Evolutionary conservation across 345 rosid species (phyloP), one percentile per base, ranked within the genome.

Genomic region (Cardamine occulta): DNA sequence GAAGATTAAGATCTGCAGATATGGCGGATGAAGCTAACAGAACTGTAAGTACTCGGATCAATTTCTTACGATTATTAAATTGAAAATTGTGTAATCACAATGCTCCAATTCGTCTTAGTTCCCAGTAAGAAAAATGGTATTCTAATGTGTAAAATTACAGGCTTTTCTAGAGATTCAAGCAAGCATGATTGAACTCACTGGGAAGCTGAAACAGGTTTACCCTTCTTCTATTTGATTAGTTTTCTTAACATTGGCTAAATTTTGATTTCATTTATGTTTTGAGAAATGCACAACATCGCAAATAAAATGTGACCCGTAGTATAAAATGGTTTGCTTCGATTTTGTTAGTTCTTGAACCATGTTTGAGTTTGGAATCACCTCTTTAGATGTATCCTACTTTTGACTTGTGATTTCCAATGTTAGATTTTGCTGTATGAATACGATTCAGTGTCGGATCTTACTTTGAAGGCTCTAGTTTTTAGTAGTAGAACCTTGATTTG

Each of bases 141-240:
- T 59, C 53, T 54, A 52, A 18, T 34, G 19, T 4, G 9, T 34
- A 23, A 49, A 21, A 26, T 34, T 61, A 40, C 72, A 86, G 86
- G 86, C 83, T 11, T 84, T 86, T 75, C 48, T 83, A 31, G 90
- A 86, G 86, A 81, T 84, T 70, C 90, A 84, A 73, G 79, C 84
- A 57, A 85, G 83, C 77, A 83, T 86, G 90, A 83, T 84, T 40
- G 85, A 86, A 58, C 82, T 85, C 45, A 81, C 85, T 5, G 84
- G 79, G 26, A 86, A 86, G 80, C 62, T 83, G 12, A 86, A 86
- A 67, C 85, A 84, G 88, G 86, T 37, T 37, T 10, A 37, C 10
- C 1, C 14, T 37, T 37, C 42, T 37, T 11, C 42, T 10, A 37
- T 37, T 2, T 60, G 17, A 59, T 58, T 58, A 17, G 8, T 12